These are phyloP conservation scores for Spathaspora passalidarum DNA, from an alignment of 805 yeast species.

Conservation along the genomic window DNA sequence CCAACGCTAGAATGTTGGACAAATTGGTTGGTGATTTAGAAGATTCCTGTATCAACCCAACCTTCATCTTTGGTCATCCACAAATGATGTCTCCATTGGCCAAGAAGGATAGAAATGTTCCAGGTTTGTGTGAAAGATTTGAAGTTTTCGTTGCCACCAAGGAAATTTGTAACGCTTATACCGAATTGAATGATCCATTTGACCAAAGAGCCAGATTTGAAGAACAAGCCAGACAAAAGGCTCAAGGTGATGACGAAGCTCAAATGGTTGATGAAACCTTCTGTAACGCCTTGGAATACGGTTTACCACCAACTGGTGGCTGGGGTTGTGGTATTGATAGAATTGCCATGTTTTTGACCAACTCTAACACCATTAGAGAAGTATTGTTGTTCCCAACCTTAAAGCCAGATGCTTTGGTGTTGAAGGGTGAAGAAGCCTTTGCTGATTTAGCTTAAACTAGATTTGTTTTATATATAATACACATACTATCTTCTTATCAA, in stretches of 20 bases:
- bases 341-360: conserved; percentile 95
- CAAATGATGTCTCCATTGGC: conserved; percentile 99
- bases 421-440: conserved; percentile 21
- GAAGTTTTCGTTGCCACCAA: conserved; percentile 98
- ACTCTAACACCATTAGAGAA: conserved; percentile 96
- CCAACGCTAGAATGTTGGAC: conserved; percentile 98
- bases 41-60: conserved; percentile 93
- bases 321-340: conserved; percentile 99
- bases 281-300: conserved; percentile 97
- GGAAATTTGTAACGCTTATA: conserved; percentile 97
- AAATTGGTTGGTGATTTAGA: conserved; percentile 96
- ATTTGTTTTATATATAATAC: neutral
- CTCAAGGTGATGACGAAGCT: conserved; percentile 98
- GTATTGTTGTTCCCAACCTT: conserved; percentile 97
- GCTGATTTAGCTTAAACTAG: neutral
- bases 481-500: conserved; percentile 14
- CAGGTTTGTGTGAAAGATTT: conserved; percentile 96
- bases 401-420: conserved; percentile 72
- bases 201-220: conserved; percentile 97
- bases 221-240: conserved; percentile 98
- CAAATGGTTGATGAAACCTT: conserved; percentile 94
- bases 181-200: conserved; percentile 98
- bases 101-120: conserved; percentile 85
- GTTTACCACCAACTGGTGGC: conserved; percentile 99
- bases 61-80: conserved; percentile 97